Evolutionary conservation across 192 early-diverging fungal species (phyloP), one percentile per base, ranked within the genome.

Genomic region (Podila clonocystis): DNA sequence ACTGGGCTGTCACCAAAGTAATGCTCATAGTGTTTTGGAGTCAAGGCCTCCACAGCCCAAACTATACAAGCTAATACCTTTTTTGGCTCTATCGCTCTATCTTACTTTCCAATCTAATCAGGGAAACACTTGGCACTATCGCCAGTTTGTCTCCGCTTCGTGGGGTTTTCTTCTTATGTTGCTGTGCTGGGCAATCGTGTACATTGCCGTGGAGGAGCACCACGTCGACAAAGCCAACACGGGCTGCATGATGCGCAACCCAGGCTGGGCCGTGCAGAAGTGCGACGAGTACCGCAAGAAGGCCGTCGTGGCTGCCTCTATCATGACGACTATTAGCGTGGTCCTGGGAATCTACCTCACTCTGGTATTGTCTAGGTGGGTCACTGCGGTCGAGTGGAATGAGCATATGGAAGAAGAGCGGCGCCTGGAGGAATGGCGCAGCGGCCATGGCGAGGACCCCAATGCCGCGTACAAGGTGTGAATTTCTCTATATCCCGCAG

Each of bases 121-220:
- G 76, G 76, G 60, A 24, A 58, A 24, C 52, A 79, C 55, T 4
- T 79, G 70, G 76, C 70, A 79, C 61, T 50, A 66, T 58, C 76
- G 70, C 31, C 76, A 79, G 57, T 72, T 72, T 41, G 76, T 79
- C 17, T 79, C 76, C 9, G 70, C 70, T 9, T 79, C 76, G 20
- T 79, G 76, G 76, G 70, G 76, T 4, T 79, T 79, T 50, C 36
- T 79, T 15, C 36, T 79, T 17, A 79, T 79, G 70, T 68, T 68
- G 36, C 34, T 72, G 28, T 79, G 76, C 65, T 79, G 76, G 76
- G 65, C 76, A 15, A 48, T 79, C 22, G 76, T 79, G 41, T 72
- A 79, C 31, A 79, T 79, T 59, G 70, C 61, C n/a, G 70, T 79
- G 4, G 70, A 72, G 65, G 41, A 68, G 13, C 60, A 68, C n/a